phyloP scores from a whole-genome alignment of 1,284 basidiomycete genomes.

The Microbotryum violaceum region DNA sequence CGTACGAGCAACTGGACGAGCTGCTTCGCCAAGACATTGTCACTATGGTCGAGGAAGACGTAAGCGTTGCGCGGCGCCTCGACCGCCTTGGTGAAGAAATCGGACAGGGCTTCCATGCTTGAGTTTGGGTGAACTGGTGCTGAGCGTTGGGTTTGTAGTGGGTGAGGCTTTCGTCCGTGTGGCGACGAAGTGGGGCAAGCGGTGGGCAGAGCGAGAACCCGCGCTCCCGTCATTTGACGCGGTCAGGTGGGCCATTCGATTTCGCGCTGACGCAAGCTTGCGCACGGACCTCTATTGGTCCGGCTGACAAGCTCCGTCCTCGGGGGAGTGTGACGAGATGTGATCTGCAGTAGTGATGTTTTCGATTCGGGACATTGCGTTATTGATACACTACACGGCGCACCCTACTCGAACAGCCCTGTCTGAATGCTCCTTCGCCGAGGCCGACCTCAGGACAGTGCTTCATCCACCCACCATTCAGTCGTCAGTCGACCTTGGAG shows the following conservation, averaged over 20 bases:
- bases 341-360: neutral
- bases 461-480: too few relatives aligned
- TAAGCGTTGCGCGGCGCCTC: slow-evolving; percentile 1
- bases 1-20: neutral
- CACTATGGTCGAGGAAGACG: neutral
- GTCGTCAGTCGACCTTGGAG: too few relatives aligned
- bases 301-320: too few relatives aligned
- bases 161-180: neutral
- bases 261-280: neutral
- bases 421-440: too few relatives aligned
- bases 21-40: neutral
- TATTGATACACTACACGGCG: neutral
- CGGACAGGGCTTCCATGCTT: neutral
- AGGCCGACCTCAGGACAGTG: too few relatives aligned
- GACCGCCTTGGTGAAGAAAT: too few relatives aligned
- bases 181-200: neutral
- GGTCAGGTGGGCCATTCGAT: neutral
- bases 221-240: too few relatives aligned
- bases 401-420: neutral
- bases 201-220: neutral
- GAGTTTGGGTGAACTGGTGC: neutral
- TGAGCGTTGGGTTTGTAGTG: neutral
- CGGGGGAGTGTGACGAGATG: too few relatives aligned
- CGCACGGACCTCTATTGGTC: neutral
- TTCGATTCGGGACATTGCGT: neutral